Evolutionary conservation across 345 rosid genomes (phyloP), one percentile per base, ranked within the genome.

Genomic region (Acer yangbiense): DNA sequence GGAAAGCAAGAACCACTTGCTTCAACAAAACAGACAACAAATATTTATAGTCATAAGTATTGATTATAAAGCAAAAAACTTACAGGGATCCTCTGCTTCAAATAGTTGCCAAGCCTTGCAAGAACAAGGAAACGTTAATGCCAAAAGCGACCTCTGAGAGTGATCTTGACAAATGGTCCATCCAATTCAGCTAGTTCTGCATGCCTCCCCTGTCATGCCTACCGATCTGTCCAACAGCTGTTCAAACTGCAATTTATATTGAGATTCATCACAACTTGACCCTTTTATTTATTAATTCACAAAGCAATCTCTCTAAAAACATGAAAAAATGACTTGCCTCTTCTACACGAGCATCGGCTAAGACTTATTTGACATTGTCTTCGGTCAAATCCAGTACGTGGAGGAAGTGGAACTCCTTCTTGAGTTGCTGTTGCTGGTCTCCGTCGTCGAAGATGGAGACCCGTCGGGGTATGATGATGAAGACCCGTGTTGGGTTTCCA

Each of bases 51-150:
- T 25, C 27, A 25, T 25, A 25, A 25, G 27, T 25, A 25, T 25
- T 25, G 27, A 29, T 9, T 41, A 7, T 43, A 43, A 0, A 43
- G 9, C 4, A 32, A 3, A 32, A 32, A 32, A 4, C 6, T 1
- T 77, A 89, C 99, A n/a, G 99, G 97, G 80, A 93, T 95, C 75
- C 97, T 90, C 83, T 92, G 94, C 90, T 90, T 93, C 87, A 95
- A 77, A 81, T 91, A 93, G 83, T 95, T 95, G 20, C 92, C 97
- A 52, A 95, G 55, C 73, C 99, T 90, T 60, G 99, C 96, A 14
- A 95, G 72, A 81, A 95, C 89, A 32, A 78, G 85, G 13, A 98
- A 83, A 32, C 98, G 94, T 77, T 87, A 77, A 73, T 93, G 99
- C 98, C 99, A 93, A 85, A 95, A 91, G 80, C 96, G 85, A 55